phyloP scores from a whole-genome alignment of 2,329 filamentous ascomycete genomes.

The Colletotrichum endophyticum region DNA sequence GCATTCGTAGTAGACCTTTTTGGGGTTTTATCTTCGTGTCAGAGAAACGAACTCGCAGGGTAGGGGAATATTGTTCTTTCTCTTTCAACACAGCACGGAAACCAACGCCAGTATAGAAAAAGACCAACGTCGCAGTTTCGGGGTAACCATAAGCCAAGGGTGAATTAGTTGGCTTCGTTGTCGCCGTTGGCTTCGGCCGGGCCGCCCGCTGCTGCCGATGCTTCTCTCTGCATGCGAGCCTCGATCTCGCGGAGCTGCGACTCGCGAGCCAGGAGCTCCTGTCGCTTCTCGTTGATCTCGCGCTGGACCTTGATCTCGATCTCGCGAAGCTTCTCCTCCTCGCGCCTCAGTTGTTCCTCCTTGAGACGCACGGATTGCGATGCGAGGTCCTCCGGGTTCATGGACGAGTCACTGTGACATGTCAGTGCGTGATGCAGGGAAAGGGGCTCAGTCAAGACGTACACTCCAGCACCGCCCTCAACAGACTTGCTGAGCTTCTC shows the following conservation, averaged over 20 bases:
- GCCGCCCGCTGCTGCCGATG: constrained; percentile 53
- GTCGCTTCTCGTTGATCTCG: constrained; percentile 99
- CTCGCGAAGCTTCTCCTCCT: constrained; percentile 99
- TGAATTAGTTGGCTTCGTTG: constrained; percentile 52
- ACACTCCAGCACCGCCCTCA: constrained; percentile 86
- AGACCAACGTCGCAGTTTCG: constrained; percentile 48
- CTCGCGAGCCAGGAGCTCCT: constrained; percentile 96
- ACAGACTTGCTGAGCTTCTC: constrained; percentile 99
- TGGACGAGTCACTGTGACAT: constrained; percentile 73
- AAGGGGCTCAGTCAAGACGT: constrained; percentile 51
- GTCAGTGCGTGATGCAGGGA: constrained; percentile 28
- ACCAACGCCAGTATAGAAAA: constrained; percentile 55
- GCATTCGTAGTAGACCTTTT: constrained; percentile 25
- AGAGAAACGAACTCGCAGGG: constrained; percentile 41
- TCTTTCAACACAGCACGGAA: constrained; percentile 46
- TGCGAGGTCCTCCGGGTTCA: constrained; percentile 97
- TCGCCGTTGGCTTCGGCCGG: constrained; percentile 60
- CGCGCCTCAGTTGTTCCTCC: constrained; percentile 98
- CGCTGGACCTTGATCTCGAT: constrained; percentile 99
- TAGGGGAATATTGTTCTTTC: constrained; percentile 48
- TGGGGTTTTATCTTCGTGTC: constrained; percentile 34
- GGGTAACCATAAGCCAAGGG: constrained; percentile 25
- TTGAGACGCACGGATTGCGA: constrained; percentile 98
- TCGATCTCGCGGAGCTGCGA: constrained; percentile 99
- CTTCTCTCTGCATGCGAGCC: constrained; percentile 92